These are phyloP conservation scores for Phycomyces blakesleeanus DNA, from an alignment of 192 early-diverging fungal genomes.

Conservation along the genomic window DNA sequence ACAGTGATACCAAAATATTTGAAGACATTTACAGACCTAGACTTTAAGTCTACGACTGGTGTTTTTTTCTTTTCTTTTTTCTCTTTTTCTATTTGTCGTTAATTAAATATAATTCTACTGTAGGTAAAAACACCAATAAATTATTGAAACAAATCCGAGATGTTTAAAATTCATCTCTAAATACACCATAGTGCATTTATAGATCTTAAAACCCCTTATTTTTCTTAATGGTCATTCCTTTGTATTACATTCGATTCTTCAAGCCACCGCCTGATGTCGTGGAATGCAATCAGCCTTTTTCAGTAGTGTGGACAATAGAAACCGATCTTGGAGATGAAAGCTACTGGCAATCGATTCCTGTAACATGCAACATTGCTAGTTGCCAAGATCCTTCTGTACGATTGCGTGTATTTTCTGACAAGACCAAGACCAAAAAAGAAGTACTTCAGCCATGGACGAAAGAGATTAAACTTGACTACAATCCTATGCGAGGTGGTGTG, in stretches of 20 bases:
- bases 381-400: neutral
- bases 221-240: neutral
- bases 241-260: conserved; percentile 28
- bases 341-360: conserved; percentile 16
- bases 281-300: conserved; percentile 18
- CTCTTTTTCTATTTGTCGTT: no score
- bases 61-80: no score
- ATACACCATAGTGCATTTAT: no score
- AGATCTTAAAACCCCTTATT: no score
- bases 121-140: no score
- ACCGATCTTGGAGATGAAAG: conserved; percentile 31
- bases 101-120: no score
- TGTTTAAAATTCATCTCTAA: no score
- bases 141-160: no score
- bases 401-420: neutral
- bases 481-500: conserved; percentile 19
- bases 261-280: conserved; percentile 24
- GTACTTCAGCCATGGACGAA: neutral
- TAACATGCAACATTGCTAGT: neutral
- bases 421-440: neutral
- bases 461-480: neutral
- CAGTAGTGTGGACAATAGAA: conserved; percentile 26
- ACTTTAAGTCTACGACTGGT: no score
- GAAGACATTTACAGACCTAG: no score
- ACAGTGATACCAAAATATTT: no score